A percentile compares a stretch with the other conserved stretches of the same genome.
These are phyloP conservation scores for Microcera coccophila DNA, from an alignment of 2,329 filamentous ascomycete genomes.

Conservation along the genomic window DNA sequence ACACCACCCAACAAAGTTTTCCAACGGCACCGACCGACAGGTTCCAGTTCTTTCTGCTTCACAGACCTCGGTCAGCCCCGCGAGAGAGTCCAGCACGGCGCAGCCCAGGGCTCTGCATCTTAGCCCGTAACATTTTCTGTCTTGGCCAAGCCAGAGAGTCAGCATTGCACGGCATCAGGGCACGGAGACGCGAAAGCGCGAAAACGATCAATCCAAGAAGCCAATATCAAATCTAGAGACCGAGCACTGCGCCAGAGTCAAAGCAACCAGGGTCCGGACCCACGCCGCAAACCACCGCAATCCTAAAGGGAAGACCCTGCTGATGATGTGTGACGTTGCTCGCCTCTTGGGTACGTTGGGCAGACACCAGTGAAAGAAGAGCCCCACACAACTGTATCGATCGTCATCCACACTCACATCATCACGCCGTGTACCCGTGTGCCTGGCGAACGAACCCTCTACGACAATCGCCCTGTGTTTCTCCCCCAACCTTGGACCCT, in stretches of 20 bases:
- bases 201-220: not conserved
- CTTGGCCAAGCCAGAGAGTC: not conserved
- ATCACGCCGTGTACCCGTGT: too few species aligned
- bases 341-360: not conserved
- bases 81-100: not conserved
- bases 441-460: too few species aligned
- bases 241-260: not conserved
- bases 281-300: not conserved
- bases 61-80: constrained; percentile 1
- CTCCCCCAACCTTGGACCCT: too few species aligned
- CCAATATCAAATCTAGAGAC: not conserved
- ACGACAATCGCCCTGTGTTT: too few species aligned
- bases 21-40: constrained; percentile 1
- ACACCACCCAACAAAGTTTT: not conserved
- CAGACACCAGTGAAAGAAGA: not conserved
- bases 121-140: not conserved
- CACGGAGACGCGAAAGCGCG: not conserved
- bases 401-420: constrained; percentile 27
- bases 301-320: not conserved
- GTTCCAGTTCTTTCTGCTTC: not conserved
- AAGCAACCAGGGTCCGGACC: not conserved
- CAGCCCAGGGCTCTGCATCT: not conserved
- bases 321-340: not conserved
- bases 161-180: not conserved
- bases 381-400: constrained; percentile 25